Conservation (phyloP, 495 filamentous ascomycete genomes). For the Hyaloscypha bicolor region DNA sequence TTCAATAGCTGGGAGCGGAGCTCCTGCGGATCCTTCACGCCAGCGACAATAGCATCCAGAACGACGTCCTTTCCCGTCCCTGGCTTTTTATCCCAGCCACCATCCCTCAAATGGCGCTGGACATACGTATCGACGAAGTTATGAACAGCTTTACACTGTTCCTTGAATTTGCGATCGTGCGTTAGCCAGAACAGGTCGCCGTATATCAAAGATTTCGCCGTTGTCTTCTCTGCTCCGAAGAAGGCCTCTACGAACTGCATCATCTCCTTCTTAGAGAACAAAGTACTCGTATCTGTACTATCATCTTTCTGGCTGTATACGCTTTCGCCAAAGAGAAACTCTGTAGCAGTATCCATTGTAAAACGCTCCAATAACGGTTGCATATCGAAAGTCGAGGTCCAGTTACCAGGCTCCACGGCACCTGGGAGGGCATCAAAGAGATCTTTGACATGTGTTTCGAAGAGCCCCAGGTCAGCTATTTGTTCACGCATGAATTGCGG, state of each 20-base stretch:
- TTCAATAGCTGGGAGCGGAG: conserved; percentile 52
- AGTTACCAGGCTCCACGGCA: conserved; percentile 38
- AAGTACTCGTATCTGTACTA: conserved; percentile 24
- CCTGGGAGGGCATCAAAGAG: conserved; percentile 42
- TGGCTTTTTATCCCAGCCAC: conserved; percentile 20
- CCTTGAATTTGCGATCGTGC: conserved; percentile 24
- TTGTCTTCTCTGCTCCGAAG: conserved; percentile 23
- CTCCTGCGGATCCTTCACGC: conserved; percentile 34
- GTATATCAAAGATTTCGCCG: conserved; percentile 24
- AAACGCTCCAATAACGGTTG: conserved; percentile 63
- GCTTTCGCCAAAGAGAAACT: conserved; percentile 64
- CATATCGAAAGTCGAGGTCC: conserved; percentile 53
- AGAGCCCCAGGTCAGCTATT: conserved; percentile 53
- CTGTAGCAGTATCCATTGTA: conserved; percentile 69
- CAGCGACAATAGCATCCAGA: conserved; percentile 49
- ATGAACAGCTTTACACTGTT: conserved; percentile 26
- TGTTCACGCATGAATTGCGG: conserved; percentile 43
- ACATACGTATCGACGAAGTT: conserved; percentile 27
- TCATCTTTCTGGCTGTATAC: conserved; percentile 29
- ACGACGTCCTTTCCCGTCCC: conserved; percentile 47
- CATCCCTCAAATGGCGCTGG: conserved; percentile 31
- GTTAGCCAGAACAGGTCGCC: conserved; percentile 25
- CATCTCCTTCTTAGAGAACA: conserved; percentile 35
- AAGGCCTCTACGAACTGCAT: conserved; percentile 35
- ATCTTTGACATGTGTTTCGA: conserved; percentile 50